Evolutionary conservation across 2,329 filamentous ascomycete genomes (phyloP).

Genomic region (Emmonsia crescens): DNA sequence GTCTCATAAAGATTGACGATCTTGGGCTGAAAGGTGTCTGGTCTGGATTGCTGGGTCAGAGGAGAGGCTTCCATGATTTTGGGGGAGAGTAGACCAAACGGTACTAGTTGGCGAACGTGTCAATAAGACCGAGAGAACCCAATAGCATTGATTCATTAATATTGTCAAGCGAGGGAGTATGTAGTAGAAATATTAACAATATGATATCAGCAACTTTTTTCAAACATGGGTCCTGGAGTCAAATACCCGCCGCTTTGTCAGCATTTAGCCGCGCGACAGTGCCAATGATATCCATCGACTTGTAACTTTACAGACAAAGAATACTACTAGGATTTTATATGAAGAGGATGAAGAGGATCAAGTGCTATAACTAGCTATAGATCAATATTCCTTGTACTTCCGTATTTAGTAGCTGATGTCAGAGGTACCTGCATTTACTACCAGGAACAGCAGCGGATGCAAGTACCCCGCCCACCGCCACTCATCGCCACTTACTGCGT

Average conservation of each 20-base stretch:
- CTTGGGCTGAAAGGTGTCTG: conserved; percentile 87
- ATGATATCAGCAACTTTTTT: not conserved
- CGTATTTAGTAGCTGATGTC: too few species aligned
- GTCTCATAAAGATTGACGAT: conserved; percentile 81
- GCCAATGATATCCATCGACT: conserved; percentile 11
- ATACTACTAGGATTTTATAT: too few species aligned
- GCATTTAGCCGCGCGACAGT: not conserved
- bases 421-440: not conserved
- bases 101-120: not conserved
- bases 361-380: too few species aligned
- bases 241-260: conserved; percentile 1
- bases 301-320: too few species aligned
- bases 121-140: too few species aligned
- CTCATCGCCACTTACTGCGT: not conserved
- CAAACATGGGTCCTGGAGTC: not conserved
- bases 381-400: too few species aligned
- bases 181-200: too few species aligned
- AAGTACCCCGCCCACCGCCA: too few species aligned
- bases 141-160: too few species aligned
- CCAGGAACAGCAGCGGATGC: not conserved
- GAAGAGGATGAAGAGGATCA: too few species aligned
- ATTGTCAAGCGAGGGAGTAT: not conserved
- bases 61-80: conserved; percentile 75
- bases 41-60: conserved; percentile 81
- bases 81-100: not conserved